These are phyloP conservation scores for Cornus florida DNA, from an alignment of 148 eudicot species.

Conservation along the genomic window DNA sequence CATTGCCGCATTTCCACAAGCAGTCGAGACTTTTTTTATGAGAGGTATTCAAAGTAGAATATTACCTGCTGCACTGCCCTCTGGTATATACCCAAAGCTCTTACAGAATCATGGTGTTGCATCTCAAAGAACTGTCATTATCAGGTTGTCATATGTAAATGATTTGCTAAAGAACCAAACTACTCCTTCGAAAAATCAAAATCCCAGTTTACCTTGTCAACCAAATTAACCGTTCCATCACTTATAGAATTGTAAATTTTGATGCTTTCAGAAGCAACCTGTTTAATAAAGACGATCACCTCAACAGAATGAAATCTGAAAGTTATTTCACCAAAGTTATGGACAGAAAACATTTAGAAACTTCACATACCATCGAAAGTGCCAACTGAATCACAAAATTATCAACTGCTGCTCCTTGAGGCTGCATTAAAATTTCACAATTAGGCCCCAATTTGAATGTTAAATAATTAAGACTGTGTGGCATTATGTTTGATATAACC, in stretches of 20 bases:
- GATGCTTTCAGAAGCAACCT: slow-evolving; percentile 97
- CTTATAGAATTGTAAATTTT: slow-evolving; percentile 84
- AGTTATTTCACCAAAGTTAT: neutral
- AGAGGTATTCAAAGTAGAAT: neutral
- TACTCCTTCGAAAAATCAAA: slow-evolving; percentile 3
- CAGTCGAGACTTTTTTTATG: no score
- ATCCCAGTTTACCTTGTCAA: slow-evolving; percentile 71
- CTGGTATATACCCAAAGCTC: slow-evolving; percentile 81
- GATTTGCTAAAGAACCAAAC: neutral
- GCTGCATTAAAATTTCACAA: slow-evolving; percentile 56
- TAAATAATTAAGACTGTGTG: neutral
- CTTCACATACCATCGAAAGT: slow-evolving; percentile 70
- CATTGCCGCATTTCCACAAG: neutral
- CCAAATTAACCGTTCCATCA: slow-evolving; percentile 88
- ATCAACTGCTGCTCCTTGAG: slow-evolving; percentile 92
- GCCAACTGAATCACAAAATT: slow-evolving; percentile 89
- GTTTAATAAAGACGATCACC: slow-evolving; percentile 10
- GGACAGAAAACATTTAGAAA: slow-evolving; percentile 1
- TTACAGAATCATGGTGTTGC: slow-evolving; percentile 80
- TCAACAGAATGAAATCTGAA: slow-evolving; percentile 7
- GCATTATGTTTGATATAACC: neutral
- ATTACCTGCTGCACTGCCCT: slow-evolving; percentile 88
- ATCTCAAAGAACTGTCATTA: slow-evolving; percentile 81
- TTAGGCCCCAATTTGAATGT: neutral
- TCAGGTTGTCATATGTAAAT: neutral